Percentiles rank a stretch among this genome's conserved stretches.
phyloP scores from a whole-genome alignment of 1,284 basidiomycete species.

The Microbotryomycetes sp. region DNA sequence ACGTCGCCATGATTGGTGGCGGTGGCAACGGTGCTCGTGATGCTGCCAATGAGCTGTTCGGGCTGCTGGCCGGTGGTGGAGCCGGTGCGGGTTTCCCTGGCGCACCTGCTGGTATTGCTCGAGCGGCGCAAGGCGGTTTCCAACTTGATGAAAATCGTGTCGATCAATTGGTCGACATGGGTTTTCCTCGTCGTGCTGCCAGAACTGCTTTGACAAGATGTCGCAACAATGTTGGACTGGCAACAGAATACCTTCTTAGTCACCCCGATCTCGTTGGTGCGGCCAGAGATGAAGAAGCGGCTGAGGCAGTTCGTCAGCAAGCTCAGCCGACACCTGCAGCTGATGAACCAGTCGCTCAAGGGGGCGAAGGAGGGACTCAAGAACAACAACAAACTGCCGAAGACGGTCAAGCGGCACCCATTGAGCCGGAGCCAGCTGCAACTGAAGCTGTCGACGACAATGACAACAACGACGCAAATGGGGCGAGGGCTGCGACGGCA shows the following conservation, averaged over 20 bases:
- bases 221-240: constrained; percentile 81
- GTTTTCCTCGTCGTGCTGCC: constrained; percentile 79
- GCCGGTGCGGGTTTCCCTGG: constrained; percentile 7
- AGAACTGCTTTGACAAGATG: constrained; percentile 75
- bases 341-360: constrained; percentile 13
- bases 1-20: background rate
- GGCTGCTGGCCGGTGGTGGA: background rate
- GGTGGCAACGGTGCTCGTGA: background rate
- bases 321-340: constrained; percentile 29
- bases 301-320: constrained; percentile 32
- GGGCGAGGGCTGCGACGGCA: constrained; percentile 7
- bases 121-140: constrained; percentile 8
- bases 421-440: background rate
- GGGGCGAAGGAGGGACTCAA: constrained; percentile 47
- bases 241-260: constrained; percentile 78
- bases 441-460: background rate
- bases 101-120: constrained; percentile 11
- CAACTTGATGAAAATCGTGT: constrained; percentile 25
- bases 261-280: constrained; percentile 67
- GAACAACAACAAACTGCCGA: constrained; percentile 40
- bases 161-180: constrained; percentile 76
- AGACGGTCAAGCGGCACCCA: constrained; percentile 15
- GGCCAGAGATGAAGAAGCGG: constrained; percentile 47
- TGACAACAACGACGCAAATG: constrained; percentile 15
- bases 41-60: background rate